phyloP scores from a whole-genome alignment of 2,329 filamentous ascomycete species.

The Triangularia verruculosa region DNA sequence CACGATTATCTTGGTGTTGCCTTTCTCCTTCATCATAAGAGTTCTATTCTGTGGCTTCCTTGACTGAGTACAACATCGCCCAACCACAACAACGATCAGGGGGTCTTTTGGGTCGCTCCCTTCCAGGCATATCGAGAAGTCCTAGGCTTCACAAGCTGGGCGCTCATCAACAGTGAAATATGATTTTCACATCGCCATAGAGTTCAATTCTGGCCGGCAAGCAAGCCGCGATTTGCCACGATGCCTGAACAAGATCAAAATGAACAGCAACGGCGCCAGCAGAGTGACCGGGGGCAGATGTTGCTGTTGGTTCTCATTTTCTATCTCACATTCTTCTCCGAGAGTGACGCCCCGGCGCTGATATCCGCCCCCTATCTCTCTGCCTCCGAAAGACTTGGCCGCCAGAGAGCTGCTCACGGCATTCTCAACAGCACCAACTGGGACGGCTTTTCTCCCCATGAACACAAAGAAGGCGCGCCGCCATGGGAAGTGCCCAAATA shows the following conservation, averaged over 20 bases:
- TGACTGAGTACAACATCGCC: not conserved
- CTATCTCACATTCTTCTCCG: conserved; percentile 43
- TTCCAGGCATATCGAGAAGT: not conserved
- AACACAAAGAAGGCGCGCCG: conserved; percentile 21
- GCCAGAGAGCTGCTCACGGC: conserved; percentile 50
- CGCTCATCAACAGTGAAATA: not conserved
- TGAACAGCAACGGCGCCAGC: conserved; percentile 14
- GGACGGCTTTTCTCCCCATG: conserved; percentile 56
- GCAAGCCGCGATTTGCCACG: not conserved
- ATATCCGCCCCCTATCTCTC: conserved; percentile 42
- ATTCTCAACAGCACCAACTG: conserved; percentile 56
- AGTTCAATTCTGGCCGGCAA: not conserved
- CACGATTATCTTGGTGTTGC: not conserved
- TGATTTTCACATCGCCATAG: not conserved
- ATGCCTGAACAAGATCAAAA: conserved; percentile 7
- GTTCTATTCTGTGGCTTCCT: not conserved
- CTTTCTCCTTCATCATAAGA: not conserved
- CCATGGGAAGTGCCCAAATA: conserved; percentile 39
- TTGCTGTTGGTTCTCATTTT: conserved; percentile 44
- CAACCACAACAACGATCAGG: not conserved
- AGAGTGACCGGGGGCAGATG: conserved; percentile 44
- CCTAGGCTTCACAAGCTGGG: not conserved
- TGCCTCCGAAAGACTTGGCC: conserved; percentile 44
- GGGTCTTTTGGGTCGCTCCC: not conserved
- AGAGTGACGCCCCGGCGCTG: conserved; percentile 41